Evolutionary conservation across 805 yeast genomes (phyloP).

Genomic region (Barnettozyma californica): DNA sequence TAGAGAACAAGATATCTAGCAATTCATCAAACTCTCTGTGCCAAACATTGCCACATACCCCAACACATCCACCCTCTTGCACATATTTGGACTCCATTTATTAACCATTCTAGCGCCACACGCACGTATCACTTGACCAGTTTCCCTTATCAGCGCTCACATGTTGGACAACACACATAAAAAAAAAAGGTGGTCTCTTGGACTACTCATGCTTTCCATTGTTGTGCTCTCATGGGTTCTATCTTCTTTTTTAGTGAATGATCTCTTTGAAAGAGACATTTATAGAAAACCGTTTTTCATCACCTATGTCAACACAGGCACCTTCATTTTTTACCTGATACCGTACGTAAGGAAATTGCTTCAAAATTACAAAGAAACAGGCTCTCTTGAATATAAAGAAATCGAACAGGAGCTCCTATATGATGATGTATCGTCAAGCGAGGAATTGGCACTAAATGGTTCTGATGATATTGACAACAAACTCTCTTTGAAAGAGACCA

Average conservation of each 20-base stretch:
- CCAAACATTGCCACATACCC: not conserved
- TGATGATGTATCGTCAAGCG: conserved; percentile 20
- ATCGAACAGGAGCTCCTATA: conserved; percentile 18
- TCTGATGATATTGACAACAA: conserved; percentile 16
- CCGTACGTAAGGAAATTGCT: conserved; percentile 40
- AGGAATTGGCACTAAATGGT: conserved; percentile 23
- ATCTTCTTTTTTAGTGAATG: conserved; percentile 80
- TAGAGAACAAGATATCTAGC: not conserved
- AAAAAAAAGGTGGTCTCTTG: conserved; percentile 58
- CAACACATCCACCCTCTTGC: not conserved
- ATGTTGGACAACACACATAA: conserved; percentile 10
- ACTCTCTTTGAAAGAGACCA: conserved; percentile 56
- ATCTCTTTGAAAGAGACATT: conserved; percentile 57
- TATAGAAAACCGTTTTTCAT: conserved; percentile 89
- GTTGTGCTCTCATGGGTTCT: conserved; percentile 89
- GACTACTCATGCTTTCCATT: conserved; percentile 62
- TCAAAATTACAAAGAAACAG: conserved; percentile 26
- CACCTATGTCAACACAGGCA: conserved; percentile 85
- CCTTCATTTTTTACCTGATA: conserved; percentile 72
- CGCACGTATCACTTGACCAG: not conserved
- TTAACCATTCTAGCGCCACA: not conserved
- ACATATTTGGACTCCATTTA: too few relatives aligned
- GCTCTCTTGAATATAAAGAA: conserved; percentile 22
- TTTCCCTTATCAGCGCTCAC: not conserved
- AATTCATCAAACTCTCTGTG: not conserved